Conservation (phyloP, 1,139 yeast species). For the Petasospora rhodanensis region DNA sequence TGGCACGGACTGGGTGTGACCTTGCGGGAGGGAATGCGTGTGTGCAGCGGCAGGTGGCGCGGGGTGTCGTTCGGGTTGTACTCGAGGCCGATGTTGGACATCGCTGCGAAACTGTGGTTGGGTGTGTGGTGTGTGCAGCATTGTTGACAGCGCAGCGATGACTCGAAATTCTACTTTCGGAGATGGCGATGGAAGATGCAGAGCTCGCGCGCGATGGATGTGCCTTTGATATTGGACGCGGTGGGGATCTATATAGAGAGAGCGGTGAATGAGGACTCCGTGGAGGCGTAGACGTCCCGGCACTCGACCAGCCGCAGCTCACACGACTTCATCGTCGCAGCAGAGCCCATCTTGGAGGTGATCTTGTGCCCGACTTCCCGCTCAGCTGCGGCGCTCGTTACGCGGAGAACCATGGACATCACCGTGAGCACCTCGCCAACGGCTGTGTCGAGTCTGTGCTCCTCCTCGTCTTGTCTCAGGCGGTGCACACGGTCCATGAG, state of each 20-base stretch:
- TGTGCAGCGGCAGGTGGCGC: conserved; percentile 10
- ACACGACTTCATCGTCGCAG: conserved; percentile 35
- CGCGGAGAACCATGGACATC: conserved; percentile 22
- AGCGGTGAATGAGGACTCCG: conserved; percentile 10
- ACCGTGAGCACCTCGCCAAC: conserved; percentile 23
- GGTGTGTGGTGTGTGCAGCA: too few species aligned
- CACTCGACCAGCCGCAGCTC: conserved; percentile 35
- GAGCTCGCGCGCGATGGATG: too few species aligned
- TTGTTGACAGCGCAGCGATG: too few species aligned
- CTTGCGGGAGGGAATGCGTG: conserved; percentile 8
- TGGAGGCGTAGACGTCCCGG: conserved; percentile 25
- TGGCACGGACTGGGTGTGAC: conserved; percentile 16
- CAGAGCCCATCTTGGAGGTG: conserved; percentile 32
- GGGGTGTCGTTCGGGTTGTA: conserved; percentile 6
- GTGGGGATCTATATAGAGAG: not conserved
- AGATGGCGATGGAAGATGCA: too few species aligned
- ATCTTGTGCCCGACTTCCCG: conserved; percentile 25
- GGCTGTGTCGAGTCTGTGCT: conserved; percentile 13
- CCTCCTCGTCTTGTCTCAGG: too few species aligned
- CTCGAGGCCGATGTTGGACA: conserved; percentile 9
- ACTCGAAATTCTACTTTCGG: too few species aligned
- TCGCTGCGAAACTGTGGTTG: too few species aligned
- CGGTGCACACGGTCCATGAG: conserved; percentile 46
- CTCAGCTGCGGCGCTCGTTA: conserved; percentile 21
- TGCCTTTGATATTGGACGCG: too few species aligned